Evolutionary conservation across 106 monocot genomes (phyloP), one percentile per base, ranked within the genome.

Genomic region (Phalaenopsis aphrodite): DNA sequence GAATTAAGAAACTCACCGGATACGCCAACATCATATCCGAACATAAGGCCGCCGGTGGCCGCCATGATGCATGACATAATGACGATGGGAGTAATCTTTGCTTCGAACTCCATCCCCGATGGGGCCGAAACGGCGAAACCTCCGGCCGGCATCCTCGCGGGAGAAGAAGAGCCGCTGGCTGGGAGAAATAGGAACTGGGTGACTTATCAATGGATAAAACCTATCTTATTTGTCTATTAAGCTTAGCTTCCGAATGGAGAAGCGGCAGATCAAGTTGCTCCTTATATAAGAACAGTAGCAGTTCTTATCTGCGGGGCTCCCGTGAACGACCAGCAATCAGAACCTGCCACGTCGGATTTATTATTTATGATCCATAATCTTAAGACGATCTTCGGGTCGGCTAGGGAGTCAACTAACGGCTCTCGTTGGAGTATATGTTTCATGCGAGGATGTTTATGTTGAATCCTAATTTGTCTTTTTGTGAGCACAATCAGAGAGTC

Each of bases 31-130:
- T 90, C 89, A 79, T 91, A 91, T 2, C 91, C 91, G 49, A 91
- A 91, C 91, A 92, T 92, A 30, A 92, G 77, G 1, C 92, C 93
- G 24, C 90, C 93, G 45, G 93, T 93, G 74, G 93, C 90, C 1
- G 90, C 93, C 93, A 93, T 85, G 82, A 90, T 82, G 87, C 93
- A 88, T 18, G 93, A 93, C 24, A 93, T 75, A 49, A 93, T 81
- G n/a, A 93, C 88, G 67, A 93, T 76, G 17, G 90, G 88, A 10
- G 93, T 93, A 56, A 90, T 93, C 85, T 88, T 90, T 3, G 90
- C 93, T 79, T 93, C 90, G 47, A 89, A 86, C 52, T 88, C 56
- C 36, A 36, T 41, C 37, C 82, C 85, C 5, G 71, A 14, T 5
- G 77, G 76, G 2, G 79, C 87, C 66, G 91, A 74, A 55, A 89